phyloP scores from a whole-genome alignment of 768 basidiomycete species.

The Infundibulicybe gibba region DNA sequence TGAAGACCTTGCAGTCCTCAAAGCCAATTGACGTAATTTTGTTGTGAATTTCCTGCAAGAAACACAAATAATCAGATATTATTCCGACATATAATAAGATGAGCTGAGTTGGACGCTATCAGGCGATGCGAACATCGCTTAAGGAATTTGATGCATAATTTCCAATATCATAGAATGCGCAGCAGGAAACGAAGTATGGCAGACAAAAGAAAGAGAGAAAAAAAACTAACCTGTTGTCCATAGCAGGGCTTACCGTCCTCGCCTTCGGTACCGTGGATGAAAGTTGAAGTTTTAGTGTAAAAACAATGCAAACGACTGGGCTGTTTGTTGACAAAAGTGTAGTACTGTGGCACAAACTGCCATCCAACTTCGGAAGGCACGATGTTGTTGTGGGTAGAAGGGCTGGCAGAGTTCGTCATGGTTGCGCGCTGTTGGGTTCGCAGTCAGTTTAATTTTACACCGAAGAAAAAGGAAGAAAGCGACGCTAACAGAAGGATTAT shows the following conservation, averaged over 20 bases:
- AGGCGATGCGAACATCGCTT: too few relatives aligned
- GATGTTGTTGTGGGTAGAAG: slow-evolving; percentile 55
- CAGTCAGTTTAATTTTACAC: not conserved
- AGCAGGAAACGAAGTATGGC: not conserved
- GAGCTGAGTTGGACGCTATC: too few relatives aligned
- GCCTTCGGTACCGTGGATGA: slow-evolving; percentile 96
- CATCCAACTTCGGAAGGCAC: slow-evolving; percentile 95
- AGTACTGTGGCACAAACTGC: slow-evolving; percentile 99
- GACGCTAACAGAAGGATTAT: slow-evolving; percentile 28
- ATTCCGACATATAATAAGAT: too few relatives aligned
- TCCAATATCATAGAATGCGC: slow-evolving; percentile 2
- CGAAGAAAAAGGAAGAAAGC: not conserved
- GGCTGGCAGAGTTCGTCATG: slow-evolving; percentile 40
- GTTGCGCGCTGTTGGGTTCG: not conserved
- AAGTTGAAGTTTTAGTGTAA: slow-evolving; percentile 97
- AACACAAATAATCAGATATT: not conserved
- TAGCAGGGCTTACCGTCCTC: slow-evolving; percentile 88
- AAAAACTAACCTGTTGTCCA: slow-evolving; percentile 79
- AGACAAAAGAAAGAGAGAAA: slow-evolving; percentile 2
- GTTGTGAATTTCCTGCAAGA: slow-evolving; percentile 86
- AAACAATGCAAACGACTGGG: slow-evolving; percentile 97
- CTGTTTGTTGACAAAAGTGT: slow-evolving; percentile 98
- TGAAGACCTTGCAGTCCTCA: slow-evolving; percentile 97
- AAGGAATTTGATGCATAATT: too few relatives aligned
- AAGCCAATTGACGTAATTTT: slow-evolving; percentile 94